Conservation (phyloP, 306 rosid genomes). For the Medicago lupulina region DNA sequence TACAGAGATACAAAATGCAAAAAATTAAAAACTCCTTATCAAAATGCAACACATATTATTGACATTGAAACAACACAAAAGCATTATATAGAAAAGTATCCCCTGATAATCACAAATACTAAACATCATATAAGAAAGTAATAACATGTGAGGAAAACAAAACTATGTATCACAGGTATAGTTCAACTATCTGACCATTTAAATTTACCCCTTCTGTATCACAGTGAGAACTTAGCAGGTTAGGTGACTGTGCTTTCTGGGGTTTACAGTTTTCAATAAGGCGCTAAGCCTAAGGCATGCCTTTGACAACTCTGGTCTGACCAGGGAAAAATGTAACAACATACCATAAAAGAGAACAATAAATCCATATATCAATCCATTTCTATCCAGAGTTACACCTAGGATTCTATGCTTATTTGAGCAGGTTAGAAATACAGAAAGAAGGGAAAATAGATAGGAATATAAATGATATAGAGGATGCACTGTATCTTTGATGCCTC, state of each 20-base stretch:
- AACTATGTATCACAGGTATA: constrained; percentile 5
- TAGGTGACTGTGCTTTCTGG: constrained; percentile 2
- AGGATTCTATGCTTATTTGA: not conserved
- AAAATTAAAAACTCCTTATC: not conserved
- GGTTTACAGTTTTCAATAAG: not conserved
- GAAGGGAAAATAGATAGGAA: not conserved
- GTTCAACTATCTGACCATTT: constrained; percentile 9
- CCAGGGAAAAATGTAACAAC: not conserved
- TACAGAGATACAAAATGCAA: constrained; percentile 1
- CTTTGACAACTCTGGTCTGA: constrained; percentile 7
- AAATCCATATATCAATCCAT: not conserved
- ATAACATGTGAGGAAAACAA: constrained; percentile 10
- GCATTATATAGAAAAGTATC: constrained; percentile 1
- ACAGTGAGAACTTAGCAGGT: constrained; percentile 22
- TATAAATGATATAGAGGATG: not conserved
- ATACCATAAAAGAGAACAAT: not conserved
- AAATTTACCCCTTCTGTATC: not conserved
- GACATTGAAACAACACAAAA: constrained; percentile 4
- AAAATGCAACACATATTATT: not conserved
- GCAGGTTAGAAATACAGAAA: not conserved
- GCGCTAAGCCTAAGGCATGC: not conserved
- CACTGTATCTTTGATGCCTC: not conserved
- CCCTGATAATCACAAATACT: constrained; percentile 3
- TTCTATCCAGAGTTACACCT: not conserved
- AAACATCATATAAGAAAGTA: constrained; percentile 25